Conservation (phyloP, 345 rosid genomes). For the Noccaea bulbosa region DNA sequence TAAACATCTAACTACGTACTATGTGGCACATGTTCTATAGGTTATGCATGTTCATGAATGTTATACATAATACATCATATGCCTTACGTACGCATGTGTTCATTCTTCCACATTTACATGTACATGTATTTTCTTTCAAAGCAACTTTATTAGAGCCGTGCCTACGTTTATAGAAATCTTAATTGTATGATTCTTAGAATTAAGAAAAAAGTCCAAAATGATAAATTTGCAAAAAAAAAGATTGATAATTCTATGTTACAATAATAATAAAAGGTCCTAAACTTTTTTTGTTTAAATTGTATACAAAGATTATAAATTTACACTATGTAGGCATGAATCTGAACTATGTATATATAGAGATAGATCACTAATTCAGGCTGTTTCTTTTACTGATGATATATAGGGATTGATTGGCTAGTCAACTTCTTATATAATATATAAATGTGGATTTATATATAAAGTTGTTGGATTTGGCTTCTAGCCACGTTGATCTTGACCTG, state of each 20-base stretch:
- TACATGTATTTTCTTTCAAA: not conserved
- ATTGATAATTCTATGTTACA: not conserved
- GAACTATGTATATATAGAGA: not conserved
- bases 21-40: constrained; percentile 38
- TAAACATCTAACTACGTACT: constrained; percentile 1
- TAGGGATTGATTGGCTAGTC: not conserved
- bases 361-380: not conserved
- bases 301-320: not conserved
- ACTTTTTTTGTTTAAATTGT: too few species aligned
- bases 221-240: too few species aligned
- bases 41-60: constrained; percentile 22
- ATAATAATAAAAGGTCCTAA: too few species aligned
- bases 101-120: constrained; percentile 19
- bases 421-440: not conserved
- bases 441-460: not conserved
- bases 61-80: not conserved
- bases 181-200: not conserved
- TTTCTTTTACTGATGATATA: not conserved
- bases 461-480: not conserved
- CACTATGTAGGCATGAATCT: not conserved
- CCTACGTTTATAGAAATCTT: not conserved
- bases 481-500: not conserved
- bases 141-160: not conserved
- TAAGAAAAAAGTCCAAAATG: not conserved
- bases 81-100: constrained; percentile 13